These are phyloP conservation scores for Sicyos baderoa DNA, from an alignment of 306 rosid species.

Conservation along the genomic window DNA sequence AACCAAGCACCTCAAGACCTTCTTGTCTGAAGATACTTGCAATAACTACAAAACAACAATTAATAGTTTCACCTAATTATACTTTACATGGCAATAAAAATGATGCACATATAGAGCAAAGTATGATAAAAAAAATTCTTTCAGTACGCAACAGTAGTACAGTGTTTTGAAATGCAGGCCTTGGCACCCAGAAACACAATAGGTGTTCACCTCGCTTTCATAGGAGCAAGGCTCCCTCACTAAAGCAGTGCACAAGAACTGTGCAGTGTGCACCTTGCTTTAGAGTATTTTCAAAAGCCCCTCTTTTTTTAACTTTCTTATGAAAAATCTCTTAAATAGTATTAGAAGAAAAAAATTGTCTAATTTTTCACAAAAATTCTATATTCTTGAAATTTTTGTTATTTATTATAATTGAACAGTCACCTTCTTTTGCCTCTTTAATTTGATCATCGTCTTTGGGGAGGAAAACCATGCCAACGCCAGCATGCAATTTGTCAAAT, in stretches of 20 bases:
- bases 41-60: constrained; percentile 50
- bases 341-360: neutral
- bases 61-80: neutral
- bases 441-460: constrained; percentile 52
- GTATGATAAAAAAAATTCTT: neutral
- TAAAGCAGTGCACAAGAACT: neutral
- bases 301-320: neutral
- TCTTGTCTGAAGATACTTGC: constrained; percentile 75
- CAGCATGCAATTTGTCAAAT: constrained; percentile 86
- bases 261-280: neutral
- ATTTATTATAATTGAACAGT: constrained; percentile 24
- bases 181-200: neutral
- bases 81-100: constrained; percentile 10
- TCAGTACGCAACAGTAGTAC: neutral
- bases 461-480: constrained; percentile 94
- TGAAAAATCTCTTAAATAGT: neutral
- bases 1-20: constrained; percentile 96
- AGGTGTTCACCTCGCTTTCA: neutral
- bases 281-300: neutral
- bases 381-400: neutral
- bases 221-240: neutral
- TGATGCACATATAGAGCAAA: neutral
- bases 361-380: neutral
- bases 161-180: neutral
- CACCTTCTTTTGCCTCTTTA: constrained; percentile 83